Evolutionary conservation across 2,329 filamentous ascomycete species (phyloP).

Genomic region (Tetracladium maxilliforme): DNA sequence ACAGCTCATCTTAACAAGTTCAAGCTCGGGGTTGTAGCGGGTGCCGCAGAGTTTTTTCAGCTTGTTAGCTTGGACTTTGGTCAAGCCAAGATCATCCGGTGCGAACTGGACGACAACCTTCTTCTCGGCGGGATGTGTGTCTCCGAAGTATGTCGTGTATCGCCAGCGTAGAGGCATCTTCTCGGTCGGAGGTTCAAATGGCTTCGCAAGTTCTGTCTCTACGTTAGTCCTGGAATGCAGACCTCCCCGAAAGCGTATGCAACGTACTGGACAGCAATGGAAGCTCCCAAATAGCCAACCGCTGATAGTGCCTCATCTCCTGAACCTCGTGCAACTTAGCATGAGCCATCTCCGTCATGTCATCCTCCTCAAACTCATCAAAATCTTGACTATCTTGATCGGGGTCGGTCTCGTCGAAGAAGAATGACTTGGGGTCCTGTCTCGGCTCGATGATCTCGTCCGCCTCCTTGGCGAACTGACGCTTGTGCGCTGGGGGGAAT

Average conservation of each 20-base stretch:
- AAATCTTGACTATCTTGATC: constrained; percentile 33
- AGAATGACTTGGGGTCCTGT: no score
- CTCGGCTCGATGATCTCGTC: background rate
- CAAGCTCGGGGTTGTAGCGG: constrained; percentile 75
- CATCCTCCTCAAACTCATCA: constrained; percentile 64
- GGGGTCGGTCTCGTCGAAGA: constrained; percentile 29
- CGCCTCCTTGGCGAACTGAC: background rate
- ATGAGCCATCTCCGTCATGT: constrained; percentile 73
- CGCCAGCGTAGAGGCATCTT: constrained; percentile 75
- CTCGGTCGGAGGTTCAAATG: constrained; percentile 56
- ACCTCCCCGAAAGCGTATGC: constrained; percentile 2
- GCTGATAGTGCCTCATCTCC: constrained; percentile 76
- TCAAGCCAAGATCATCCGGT: constrained; percentile 57
- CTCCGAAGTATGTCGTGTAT: constrained; percentile 93
- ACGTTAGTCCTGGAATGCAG: constrained; percentile 4
- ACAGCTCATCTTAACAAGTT: constrained; percentile 77
- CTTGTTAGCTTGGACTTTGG: constrained; percentile 55
- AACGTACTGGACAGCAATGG: constrained; percentile 71
- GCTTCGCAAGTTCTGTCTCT: constrained; percentile 60
- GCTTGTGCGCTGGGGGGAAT: background rate
- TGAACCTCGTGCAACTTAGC: constrained; percentile 77
- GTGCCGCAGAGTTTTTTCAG: constrained; percentile 75
- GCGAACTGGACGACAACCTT: constrained; percentile 93
- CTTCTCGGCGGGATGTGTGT: constrained; percentile 75
- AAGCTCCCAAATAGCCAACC: constrained; percentile 90